Percentiles rank a stretch among this genome's conserved stretches.
These are phyloP conservation scores for Withania somnifera DNA, from an alignment of 305 asterid species.

Conservation along the genomic window DNA sequence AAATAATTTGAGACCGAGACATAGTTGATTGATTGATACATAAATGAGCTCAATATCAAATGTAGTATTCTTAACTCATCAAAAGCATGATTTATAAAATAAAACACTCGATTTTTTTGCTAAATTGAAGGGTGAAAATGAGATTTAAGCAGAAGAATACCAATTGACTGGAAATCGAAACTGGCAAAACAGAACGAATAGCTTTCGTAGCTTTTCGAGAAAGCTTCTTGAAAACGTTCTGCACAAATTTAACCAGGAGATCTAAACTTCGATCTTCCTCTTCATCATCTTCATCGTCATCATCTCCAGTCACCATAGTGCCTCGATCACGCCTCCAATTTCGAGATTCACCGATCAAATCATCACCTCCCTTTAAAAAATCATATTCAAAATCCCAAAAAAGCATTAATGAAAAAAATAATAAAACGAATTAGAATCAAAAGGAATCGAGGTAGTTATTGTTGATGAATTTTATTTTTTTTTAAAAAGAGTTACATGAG, in stretches of 20 bases:
- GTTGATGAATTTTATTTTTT: too few species aligned
- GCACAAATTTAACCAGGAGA: slow-evolving; percentile 71
- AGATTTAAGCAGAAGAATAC: slow-evolving; percentile 22
- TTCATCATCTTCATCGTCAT: slow-evolving; percentile 53
- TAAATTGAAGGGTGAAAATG: not conserved
- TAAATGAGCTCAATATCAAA: not conserved
- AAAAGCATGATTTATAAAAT: not conserved
- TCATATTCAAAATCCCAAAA: not conserved
- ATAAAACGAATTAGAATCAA: too few species aligned
- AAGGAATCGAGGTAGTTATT: too few species aligned
- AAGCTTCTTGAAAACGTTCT: slow-evolving; percentile 68
- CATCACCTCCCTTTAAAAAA: slow-evolving; percentile 13
- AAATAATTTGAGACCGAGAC: not conserved
- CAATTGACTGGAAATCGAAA: slow-evolving; percentile 61
- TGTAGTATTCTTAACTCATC: not conserved
- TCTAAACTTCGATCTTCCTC: slow-evolving; percentile 88
- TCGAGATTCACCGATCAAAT: slow-evolving; percentile 5
- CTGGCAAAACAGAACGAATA: slow-evolving; percentile 78
- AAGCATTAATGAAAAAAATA: not conserved
- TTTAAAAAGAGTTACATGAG: not conserved
- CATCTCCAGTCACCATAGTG: slow-evolving; percentile 43
- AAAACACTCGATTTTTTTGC: not conserved
- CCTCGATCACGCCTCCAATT: slow-evolving; percentile 24
- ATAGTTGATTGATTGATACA: not conserved
- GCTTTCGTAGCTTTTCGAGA: slow-evolving; percentile 78